These are phyloP conservation scores for Prillingera fragicola DNA, from an alignment of 1,284 basidiomycete genomes.

Conservation along the genomic window DNA sequence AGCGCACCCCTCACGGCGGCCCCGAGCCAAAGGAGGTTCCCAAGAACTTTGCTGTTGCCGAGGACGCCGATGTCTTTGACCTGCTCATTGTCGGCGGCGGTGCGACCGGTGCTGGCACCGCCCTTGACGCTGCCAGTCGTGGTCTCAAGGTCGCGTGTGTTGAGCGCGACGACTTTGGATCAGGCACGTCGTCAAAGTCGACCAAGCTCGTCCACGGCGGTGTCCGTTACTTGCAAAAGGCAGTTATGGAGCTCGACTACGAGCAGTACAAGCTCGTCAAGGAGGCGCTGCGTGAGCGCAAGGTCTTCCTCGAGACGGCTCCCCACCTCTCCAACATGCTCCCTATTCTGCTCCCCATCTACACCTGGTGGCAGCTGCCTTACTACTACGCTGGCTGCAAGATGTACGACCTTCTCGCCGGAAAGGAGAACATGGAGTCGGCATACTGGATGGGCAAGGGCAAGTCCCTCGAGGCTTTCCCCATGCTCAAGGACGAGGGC, in stretches of 20 bases:
- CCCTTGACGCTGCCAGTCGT: constrained; percentile 85
- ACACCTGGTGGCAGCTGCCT: constrained; percentile 90
- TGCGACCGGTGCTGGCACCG: constrained; percentile 89
- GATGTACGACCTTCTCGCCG: constrained; percentile 91
- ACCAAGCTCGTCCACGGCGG: constrained; percentile 98
- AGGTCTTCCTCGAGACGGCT: constrained; percentile 90
- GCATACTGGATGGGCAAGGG: constrained; percentile 92
- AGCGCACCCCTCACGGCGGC: constrained; percentile 32
- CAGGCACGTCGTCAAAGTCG: constrained; percentile 92
- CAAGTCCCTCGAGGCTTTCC: constrained; percentile 89
- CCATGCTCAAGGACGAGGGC: constrained; percentile 90
- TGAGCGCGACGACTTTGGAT: constrained; percentile 86
- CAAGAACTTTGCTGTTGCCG: constrained; percentile 17
- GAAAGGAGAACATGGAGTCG: constrained; percentile 93
- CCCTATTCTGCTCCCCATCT: constrained; percentile 54
- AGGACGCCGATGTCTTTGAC: constrained; percentile 63
- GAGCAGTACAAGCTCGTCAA: constrained; percentile 91
- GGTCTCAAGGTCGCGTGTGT: constrained; percentile 90
- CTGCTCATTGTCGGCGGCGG: constrained; percentile 83
- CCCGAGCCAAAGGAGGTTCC: constrained; percentile 32
- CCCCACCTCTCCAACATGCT: constrained; percentile 89
- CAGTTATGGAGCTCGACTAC: constrained; percentile 91
- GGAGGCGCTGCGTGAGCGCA: constrained; percentile 88
- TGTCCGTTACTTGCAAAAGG: constrained; percentile 94
- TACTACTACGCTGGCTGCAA: constrained; percentile 96